These are phyloP conservation scores for Aphanomyces euteiches DNA, from an alignment of 352 stramenopile species.

Conservation along the genomic window DNA sequence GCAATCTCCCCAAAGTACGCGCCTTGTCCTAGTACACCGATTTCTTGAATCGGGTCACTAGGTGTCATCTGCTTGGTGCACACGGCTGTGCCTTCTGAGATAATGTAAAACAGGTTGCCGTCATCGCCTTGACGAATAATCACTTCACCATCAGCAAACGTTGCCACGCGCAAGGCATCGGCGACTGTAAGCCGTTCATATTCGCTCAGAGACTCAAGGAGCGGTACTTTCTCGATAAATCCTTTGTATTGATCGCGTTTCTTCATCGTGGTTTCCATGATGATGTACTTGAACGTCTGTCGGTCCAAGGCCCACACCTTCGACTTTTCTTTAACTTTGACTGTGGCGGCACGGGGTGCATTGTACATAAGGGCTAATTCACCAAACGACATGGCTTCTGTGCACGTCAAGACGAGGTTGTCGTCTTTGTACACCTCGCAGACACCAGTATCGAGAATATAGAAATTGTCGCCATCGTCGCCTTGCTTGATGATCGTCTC, in stretches of 20 bases:
- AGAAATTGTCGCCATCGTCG: slow-evolving; percentile 92
- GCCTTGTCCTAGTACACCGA: slow-evolving; percentile 86
- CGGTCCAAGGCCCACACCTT: slow-evolving; percentile 91
- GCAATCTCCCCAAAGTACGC: slow-evolving; percentile 97
- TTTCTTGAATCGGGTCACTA: slow-evolving; percentile 60
- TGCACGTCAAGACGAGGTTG: slow-evolving; percentile 83
- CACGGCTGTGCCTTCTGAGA: slow-evolving; percentile 73
- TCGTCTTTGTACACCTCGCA: slow-evolving; percentile 89
- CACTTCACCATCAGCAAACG: slow-evolving; percentile 83
- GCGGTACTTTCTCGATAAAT: slow-evolving; percentile 84
- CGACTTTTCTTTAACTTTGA: slow-evolving; percentile 86
- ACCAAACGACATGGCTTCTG: slow-evolving; percentile 91
- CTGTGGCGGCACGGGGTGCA: slow-evolving; percentile 92
- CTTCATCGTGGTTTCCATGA: slow-evolving; percentile 89
- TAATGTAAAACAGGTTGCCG: slow-evolving; percentile 89
- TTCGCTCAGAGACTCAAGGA: slow-evolving; percentile 89
- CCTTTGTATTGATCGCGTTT: slow-evolving; percentile 83
- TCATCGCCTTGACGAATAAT: slow-evolving; percentile 88
- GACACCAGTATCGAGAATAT: slow-evolving; percentile 91
- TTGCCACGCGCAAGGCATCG: slow-evolving; percentile 75
- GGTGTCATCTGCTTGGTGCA: slow-evolving; percentile 82
- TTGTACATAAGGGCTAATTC: slow-evolving; percentile 98
- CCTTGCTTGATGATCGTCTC: slow-evolving; percentile 88
- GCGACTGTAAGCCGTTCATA: slow-evolving; percentile 87
- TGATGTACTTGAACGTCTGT: slow-evolving; percentile 89